Evolutionary conservation across 805 yeast genomes (phyloP).

Genomic region (Candida quercuum): DNA sequence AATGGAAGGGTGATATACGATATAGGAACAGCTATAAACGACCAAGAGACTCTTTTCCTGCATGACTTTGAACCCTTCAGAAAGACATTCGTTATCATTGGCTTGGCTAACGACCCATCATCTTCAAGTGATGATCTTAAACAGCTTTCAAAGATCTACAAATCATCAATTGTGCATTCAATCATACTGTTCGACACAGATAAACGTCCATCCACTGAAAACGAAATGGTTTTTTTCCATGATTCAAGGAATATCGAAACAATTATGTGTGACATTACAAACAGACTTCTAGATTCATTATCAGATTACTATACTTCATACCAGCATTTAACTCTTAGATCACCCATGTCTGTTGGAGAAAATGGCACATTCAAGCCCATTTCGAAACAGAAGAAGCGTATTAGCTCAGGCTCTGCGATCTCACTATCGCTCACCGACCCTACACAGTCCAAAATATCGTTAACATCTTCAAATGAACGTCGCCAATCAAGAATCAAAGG

Average conservation of each 20-base stretch:
- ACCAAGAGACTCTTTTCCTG: slow-evolving; percentile 56
- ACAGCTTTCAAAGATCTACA: slow-evolving; percentile 40
- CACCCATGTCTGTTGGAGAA: slow-evolving; percentile 66
- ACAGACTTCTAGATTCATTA: slow-evolving; percentile 55
- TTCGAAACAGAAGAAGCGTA: slow-evolving; percentile 37
- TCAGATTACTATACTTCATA: slow-evolving; percentile 69
- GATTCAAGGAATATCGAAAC: slow-evolving; percentile 43
- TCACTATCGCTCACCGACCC: slow-evolving; percentile 19
- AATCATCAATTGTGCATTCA: slow-evolving; percentile 50
- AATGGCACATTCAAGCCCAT: slow-evolving; percentile 35
- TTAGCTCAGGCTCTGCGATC: slow-evolving; percentile 24
- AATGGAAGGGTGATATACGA: slow-evolving; percentile 66
- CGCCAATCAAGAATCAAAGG: slow-evolving; percentile 52
- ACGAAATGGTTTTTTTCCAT: slow-evolving; percentile 6
- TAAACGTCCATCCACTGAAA: not conserved
- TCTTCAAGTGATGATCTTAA: slow-evolving; percentile 25
- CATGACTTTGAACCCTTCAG: slow-evolving; percentile 90
- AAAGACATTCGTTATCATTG: slow-evolving; percentile 62
- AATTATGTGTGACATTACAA: slow-evolving; percentile 65
- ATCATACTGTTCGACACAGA: slow-evolving; percentile 43
- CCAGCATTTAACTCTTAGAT: slow-evolving; percentile 72
- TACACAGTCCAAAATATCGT: slow-evolving; percentile 31
- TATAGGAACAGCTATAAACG: slow-evolving; percentile 40
- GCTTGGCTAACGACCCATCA: slow-evolving; percentile 27
- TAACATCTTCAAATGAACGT: slow-evolving; percentile 28